Evolutionary conservation across 2,329 filamentous ascomycete species (phyloP).

Genomic region (Xylariomycetidae sp.): DNA sequence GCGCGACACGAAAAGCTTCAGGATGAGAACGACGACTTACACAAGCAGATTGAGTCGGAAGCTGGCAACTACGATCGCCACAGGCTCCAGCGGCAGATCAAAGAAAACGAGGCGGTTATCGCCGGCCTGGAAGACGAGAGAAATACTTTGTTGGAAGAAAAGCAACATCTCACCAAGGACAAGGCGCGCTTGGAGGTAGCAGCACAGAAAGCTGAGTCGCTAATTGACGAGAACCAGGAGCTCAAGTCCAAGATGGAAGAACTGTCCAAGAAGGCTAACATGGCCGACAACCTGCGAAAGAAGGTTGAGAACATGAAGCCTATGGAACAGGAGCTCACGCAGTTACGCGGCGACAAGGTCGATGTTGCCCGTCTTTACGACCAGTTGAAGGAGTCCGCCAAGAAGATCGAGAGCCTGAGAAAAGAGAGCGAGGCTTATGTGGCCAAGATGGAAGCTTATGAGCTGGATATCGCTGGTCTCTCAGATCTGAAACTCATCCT

Average conservation of each 20-base stretch:
- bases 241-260: slow-evolving; percentile 53
- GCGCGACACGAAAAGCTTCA: slow-evolving; percentile 51
- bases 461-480: slow-evolving; percentile 33
- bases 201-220: slow-evolving; percentile 42
- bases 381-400: slow-evolving; percentile 26
- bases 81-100: slow-evolving; percentile 50
- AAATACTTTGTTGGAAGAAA: slow-evolving; percentile 43
- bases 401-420: slow-evolving; percentile 29
- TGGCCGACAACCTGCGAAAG: slow-evolving; percentile 55
- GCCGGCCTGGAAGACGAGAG: slow-evolving; percentile 62
- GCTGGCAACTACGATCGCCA: slow-evolving; percentile 43
- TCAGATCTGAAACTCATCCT: slow-evolving; percentile 38
- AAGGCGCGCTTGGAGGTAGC: slow-evolving; percentile 37
- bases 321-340: slow-evolving; percentile 49
- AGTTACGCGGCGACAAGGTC: slow-evolving; percentile 48
- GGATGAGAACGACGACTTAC: slow-evolving; percentile 52
- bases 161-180: slow-evolving; percentile 31
- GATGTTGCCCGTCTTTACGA: slow-evolving; percentile 40
- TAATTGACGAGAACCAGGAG: slow-evolving; percentile 55
- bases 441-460: slow-evolving; percentile 28
- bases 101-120: slow-evolving; percentile 66
- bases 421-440: slow-evolving; percentile 26
- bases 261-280: slow-evolving; percentile 57
- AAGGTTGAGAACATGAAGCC: slow-evolving; percentile 54
- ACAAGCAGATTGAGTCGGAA: slow-evolving; percentile 48